Evolutionary conservation across 139 green algal species (phyloP).

Genomic region (Tetratostichococcus sp.): DNA sequence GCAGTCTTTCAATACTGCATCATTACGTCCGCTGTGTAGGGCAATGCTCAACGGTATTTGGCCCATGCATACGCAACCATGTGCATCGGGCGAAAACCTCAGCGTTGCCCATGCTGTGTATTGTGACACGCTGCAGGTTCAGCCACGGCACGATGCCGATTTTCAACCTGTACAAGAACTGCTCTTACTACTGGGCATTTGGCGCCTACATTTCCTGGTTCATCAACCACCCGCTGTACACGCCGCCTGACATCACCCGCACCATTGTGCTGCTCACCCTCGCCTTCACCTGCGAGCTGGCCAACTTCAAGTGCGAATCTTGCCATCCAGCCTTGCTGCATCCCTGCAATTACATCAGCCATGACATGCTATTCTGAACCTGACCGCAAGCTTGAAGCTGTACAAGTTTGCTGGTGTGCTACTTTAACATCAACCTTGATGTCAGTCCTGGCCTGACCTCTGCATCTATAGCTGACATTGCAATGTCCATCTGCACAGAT

Average conservation of each 20-base stretch:
- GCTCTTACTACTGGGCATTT: slow-evolving; percentile 88
- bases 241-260: slow-evolving; percentile 40
- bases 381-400: too few species aligned
- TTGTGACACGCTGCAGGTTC: slow-evolving; percentile 53
- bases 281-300: slow-evolving; percentile 63
- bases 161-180: slow-evolving; percentile 95
- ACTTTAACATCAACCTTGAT: not conserved
- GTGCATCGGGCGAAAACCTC: not conserved
- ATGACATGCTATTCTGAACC: too few species aligned
- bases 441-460: not conserved
- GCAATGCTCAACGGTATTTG: too few species aligned
- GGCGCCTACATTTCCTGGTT: slow-evolving; percentile 89
- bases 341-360: too few species aligned
- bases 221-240: slow-evolving; percentile 97
- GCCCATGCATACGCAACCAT: too few species aligned
- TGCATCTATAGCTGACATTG: not conserved
- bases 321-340: too few species aligned
- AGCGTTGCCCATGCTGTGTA: too few species aligned
- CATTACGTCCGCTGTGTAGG: too few species aligned
- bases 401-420: too few species aligned
- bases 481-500: slow-evolving; percentile 28
- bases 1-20: not conserved
- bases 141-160: slow-evolving; percentile 95
- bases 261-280: slow-evolving; percentile 37
- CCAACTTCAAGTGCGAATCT: slow-evolving; percentile 57